These are phyloP conservation scores for Eudorina sp. DNA, from an alignment of 139 green algal species.

Conservation along the genomic window DNA sequence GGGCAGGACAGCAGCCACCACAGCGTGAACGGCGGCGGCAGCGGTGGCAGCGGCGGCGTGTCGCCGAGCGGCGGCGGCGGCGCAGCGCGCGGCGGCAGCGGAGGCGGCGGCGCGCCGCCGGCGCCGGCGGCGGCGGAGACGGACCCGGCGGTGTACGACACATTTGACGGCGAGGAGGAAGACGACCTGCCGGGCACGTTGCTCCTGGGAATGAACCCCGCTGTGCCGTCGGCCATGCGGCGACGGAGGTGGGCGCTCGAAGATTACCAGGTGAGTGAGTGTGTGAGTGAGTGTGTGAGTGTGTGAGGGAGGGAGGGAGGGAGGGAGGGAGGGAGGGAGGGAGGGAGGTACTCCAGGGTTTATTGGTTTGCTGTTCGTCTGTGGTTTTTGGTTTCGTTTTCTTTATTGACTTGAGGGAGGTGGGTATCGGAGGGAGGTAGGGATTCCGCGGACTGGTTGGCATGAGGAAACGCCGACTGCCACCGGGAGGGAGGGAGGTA, in stretches of 20 bases:
- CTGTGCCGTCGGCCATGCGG: constrained; percentile 7
- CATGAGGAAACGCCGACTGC: no score
- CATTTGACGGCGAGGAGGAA: background rate
- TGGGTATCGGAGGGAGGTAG: no score
- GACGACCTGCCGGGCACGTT: background rate
- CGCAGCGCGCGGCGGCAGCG: background rate
- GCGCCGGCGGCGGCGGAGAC: background rate
- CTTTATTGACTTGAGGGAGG: no score
- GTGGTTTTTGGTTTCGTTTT: no score
- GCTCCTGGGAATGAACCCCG: constrained; percentile 31
- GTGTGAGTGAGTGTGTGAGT: background rate
- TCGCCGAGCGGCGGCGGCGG: background rate
- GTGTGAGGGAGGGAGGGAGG: background rate
- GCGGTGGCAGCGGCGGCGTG: background rate
- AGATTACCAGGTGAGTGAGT: constrained; percentile 29
- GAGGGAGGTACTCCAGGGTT: no score
- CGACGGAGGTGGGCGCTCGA: constrained; percentile 15
- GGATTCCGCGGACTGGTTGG: no score
- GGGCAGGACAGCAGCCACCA: background rate
- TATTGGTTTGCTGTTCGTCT: no score
- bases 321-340: no score
- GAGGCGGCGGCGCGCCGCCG: background rate
- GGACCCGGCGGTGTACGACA: background rate
- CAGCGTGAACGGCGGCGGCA: no score
- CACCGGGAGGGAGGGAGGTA: no score